Evolutionary conservation across 129 eudicot species (phyloP).

Genomic region (Saposhnikovia divaricata): DNA sequence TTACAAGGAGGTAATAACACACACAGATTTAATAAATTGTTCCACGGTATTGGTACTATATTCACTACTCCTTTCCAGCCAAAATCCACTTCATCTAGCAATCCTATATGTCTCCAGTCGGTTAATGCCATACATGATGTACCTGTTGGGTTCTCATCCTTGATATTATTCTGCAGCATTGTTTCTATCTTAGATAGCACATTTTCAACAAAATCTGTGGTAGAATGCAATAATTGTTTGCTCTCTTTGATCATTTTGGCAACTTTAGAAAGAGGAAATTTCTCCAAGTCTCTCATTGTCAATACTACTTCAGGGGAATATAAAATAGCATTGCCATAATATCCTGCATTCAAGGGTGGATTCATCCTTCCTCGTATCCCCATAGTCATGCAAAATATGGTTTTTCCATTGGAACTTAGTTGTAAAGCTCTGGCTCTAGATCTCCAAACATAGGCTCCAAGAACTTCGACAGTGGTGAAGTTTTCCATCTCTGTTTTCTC

Average conservation of each 20-base stretch:
- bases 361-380: neutral
- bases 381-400: slow-evolving; percentile 4
- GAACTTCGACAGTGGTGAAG: slow-evolving; percentile 12
- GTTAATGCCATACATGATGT: slow-evolving; percentile 8
- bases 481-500: neutral
- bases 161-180: neutral
- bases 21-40: slow-evolving; percentile 3
- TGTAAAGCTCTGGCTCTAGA: slow-evolving; percentile 13
- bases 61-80: slow-evolving; percentile 13
- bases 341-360: slow-evolving; percentile 19
- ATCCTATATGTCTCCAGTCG: slow-evolving; percentile 21
- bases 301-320: neutral
- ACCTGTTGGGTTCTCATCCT: neutral
- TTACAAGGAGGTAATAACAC: slow-evolving; percentile 11
- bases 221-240: slow-evolving; percentile 4
- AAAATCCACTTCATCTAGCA: slow-evolving; percentile 12
- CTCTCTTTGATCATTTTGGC: slow-evolving; percentile 18
- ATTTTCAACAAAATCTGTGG: neutral
- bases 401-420: slow-evolving; percentile 15
- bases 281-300: slow-evolving; percentile 10
- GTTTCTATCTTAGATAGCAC: slow-evolving; percentile 9
- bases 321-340: slow-evolving; percentile 15
- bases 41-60: slow-evolving; percentile 11
- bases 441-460: slow-evolving; percentile 17
- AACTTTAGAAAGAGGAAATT: slow-evolving; percentile 8